These are phyloP conservation scores for Colletotrichum lini DNA, from an alignment of 2,329 filamentous ascomycete species.

Conservation along the genomic window DNA sequence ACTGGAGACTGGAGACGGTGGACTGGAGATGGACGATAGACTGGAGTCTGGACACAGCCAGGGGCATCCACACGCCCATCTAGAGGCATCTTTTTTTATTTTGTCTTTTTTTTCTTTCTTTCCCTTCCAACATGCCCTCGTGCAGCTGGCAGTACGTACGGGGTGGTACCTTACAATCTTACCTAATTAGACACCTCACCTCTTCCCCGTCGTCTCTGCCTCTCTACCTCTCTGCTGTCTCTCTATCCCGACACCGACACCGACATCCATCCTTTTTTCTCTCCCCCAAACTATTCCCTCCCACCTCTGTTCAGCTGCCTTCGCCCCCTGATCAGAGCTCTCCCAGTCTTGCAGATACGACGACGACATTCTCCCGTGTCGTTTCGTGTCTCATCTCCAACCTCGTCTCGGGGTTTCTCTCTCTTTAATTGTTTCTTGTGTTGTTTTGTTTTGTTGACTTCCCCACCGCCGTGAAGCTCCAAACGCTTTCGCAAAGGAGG, in stretches of 20 bases:
- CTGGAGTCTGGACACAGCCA: neutral
- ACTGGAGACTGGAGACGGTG: neutral
- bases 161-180: slow-evolving; percentile 3
- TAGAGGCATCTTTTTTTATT: slow-evolving; percentile 33
- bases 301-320: slow-evolving; percentile 25
- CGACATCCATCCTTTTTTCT: neutral
- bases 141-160: neutral
- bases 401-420: neutral
- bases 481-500: slow-evolving; percentile 22
- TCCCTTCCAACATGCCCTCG: neutral
- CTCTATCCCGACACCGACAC: neutral
- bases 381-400: slow-evolving; percentile 22
- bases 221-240: neutral
- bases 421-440: neutral
- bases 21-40: too few species aligned
- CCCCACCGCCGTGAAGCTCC: slow-evolving; percentile 18
- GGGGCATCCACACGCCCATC: slow-evolving; percentile 24
- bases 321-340: slow-evolving; percentile 30
- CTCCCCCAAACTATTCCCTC: slow-evolving; percentile 1
- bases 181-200: slow-evolving; percentile 41
- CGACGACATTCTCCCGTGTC: slow-evolving; percentile 15
- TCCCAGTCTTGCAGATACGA: slow-evolving; percentile 26
- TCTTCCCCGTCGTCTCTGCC: slow-evolving; percentile 7
- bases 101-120: too few species aligned
- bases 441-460: slow-evolving; percentile 5